phyloP scores from a whole-genome alignment of 2,329 filamentous ascomycete species.

The Sphaceloma murrayae region DNA sequence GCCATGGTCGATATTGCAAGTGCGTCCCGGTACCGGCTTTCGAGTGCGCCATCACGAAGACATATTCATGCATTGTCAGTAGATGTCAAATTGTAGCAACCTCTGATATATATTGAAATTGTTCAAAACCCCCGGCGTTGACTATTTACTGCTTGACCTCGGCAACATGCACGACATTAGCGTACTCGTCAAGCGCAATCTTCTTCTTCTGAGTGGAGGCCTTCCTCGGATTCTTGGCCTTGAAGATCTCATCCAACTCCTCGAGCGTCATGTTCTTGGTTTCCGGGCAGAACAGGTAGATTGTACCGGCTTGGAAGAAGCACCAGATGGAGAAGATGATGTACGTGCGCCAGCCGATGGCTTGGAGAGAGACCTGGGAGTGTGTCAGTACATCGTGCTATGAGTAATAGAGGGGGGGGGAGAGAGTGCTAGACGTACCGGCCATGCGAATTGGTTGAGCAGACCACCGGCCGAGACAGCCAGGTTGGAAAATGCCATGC shows the following conservation, averaged over 20 bases:
- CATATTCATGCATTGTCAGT: no score
- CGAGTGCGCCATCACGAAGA: no score
- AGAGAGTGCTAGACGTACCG: not conserved
- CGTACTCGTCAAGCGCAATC: conserved; percentile 23
- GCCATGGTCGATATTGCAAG: no score
- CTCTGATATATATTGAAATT: no score
- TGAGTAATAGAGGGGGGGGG: not conserved
- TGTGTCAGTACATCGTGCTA: not conserved
- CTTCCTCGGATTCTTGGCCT: conserved; percentile 24
- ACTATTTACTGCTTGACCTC: conserved; percentile 9
- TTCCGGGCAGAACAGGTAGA: conserved; percentile 33
- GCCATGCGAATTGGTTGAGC: conserved; percentile 29
- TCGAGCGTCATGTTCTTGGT: conserved; percentile 32
- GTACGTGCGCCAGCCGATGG: conserved; percentile 27
- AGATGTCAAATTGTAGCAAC: no score
- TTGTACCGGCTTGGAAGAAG: conserved; percentile 18
- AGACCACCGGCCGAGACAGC: conserved; percentile 38
- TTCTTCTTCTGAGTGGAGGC: conserved; percentile 25
- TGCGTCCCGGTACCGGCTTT: no score
- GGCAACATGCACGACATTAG: conserved; percentile 20
- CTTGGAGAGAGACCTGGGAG: conserved; percentile 9
- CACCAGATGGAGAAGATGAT: conserved; percentile 21
- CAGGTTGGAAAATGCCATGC: conserved; percentile 37
- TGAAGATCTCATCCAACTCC: conserved; percentile 22
- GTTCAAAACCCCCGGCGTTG: not conserved